Percentiles rank a stretch among this genome's conserved stretches.
Evolutionary conservation across 768 basidiomycete species (phyloP).

Genomic region (Phanerochaete sordida): DNA sequence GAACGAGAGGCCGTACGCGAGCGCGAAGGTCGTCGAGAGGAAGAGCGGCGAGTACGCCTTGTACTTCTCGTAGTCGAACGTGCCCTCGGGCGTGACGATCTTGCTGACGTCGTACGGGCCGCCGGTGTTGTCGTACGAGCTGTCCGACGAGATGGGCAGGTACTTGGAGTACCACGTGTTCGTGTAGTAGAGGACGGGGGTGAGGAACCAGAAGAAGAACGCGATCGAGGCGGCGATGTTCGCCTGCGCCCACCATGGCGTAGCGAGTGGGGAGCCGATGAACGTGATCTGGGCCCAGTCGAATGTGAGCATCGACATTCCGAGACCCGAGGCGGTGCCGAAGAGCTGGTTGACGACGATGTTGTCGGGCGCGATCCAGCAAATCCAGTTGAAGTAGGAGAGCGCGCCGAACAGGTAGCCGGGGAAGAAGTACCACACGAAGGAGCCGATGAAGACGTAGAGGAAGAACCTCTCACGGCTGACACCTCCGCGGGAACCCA

Average conservation of each 20-base stretch:
- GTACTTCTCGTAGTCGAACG: constrained; percentile 36
- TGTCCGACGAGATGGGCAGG: constrained; percentile 46
- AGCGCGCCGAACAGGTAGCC: constrained; percentile 66
- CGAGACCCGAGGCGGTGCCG: constrained; percentile 69
- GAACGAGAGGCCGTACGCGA: constrained; percentile 38
- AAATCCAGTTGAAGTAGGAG: constrained; percentile 41
- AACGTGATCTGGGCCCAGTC: constrained; percentile 78
- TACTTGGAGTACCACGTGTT: constrained; percentile 31
- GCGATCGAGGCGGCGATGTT: constrained; percentile 50
- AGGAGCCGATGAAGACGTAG: constrained; percentile 36
- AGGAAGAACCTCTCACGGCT: constrained; percentile 52
- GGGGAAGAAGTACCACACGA: constrained; percentile 57
- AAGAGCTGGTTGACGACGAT: constrained; percentile 80
- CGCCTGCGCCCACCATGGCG: constrained; percentile 68
- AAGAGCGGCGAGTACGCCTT: constrained; percentile 41
- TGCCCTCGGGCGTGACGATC: constrained; percentile 33
- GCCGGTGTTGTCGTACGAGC: constrained; percentile 39
- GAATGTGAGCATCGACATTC: constrained; percentile 68
- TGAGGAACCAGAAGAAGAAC: constrained; percentile 39
- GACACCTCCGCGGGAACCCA: constrained; percentile 42
- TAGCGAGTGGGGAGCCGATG: constrained; percentile 62
- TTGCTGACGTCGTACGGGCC: constrained; percentile 36
- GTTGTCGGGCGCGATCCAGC: constrained; percentile 72
- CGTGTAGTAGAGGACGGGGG: constrained; percentile 34
- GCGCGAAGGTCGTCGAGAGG: constrained; percentile 34